These are phyloP conservation scores for Amanita fuliginea DNA, from an alignment of 768 basidiomycete genomes.

Conservation along the genomic window DNA sequence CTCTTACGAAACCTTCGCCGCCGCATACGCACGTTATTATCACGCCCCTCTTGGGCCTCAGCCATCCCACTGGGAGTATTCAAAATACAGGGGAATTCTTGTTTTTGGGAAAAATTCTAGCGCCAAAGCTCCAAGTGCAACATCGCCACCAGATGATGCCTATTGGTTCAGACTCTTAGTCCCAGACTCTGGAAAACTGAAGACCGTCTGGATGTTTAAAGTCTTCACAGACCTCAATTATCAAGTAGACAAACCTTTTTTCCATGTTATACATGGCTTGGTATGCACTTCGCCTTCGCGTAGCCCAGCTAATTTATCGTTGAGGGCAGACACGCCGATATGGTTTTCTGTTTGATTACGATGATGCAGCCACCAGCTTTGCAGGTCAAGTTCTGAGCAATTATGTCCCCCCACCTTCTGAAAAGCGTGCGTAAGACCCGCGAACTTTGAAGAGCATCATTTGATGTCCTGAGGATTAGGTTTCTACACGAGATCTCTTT, in stretches of 20 bases:
- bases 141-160: background rate
- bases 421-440: constrained; percentile 15
- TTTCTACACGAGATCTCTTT: background rate
- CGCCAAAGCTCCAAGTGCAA: constrained; percentile 5
- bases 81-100: constrained; percentile 48
- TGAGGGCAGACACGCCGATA: constrained; percentile 42
- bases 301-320: constrained; percentile 35
- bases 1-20: constrained; percentile 38
- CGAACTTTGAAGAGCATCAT: constrained; percentile 1
- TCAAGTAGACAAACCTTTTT: constrained; percentile 79
- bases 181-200: constrained; percentile 30
- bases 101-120: constrained; percentile 37
- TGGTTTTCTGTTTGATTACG: constrained; percentile 40
- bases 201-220: constrained; percentile 60
- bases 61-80: constrained; percentile 44
- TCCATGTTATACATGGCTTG: constrained; percentile 81
- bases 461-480: background rate
- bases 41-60: constrained; percentile 42
- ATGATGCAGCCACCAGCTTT: constrained; percentile 33
- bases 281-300: constrained; percentile 33
- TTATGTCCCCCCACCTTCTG: constrained; percentile 9
- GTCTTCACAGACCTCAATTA: constrained; percentile 56
- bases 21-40: constrained; percentile 47
- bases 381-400: constrained; percentile 25
- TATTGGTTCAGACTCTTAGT: constrained; percentile 63